These are phyloP conservation scores for Rhizomucor miehei DNA, from an alignment of 371 early-diverging fungal species.

Conservation along the genomic window DNA sequence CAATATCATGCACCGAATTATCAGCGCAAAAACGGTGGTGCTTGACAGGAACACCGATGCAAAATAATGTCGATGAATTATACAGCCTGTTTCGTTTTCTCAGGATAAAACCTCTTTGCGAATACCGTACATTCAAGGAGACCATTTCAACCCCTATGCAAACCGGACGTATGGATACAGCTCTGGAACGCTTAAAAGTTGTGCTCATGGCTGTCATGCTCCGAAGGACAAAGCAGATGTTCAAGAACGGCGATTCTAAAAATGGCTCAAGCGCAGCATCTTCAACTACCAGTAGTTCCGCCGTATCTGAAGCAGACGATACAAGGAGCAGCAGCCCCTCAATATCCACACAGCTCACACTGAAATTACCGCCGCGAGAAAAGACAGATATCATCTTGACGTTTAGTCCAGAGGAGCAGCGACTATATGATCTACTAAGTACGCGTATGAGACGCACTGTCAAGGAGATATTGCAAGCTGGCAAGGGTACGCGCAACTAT, in stretches of 20 bases:
- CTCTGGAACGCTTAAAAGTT: constrained; percentile 58
- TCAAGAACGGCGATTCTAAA: constrained; percentile 5
- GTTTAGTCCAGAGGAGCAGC: constrained; percentile 57
- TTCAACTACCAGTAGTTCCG: background rate
- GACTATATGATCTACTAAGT: constrained; percentile 60
- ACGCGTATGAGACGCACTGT: constrained; percentile 42
- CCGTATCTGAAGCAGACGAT: background rate
- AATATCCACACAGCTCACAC: constrained; percentile 30
- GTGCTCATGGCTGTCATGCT: constrained; percentile 67
- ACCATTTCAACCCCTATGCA: constrained; percentile 55
- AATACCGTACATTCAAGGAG: constrained; percentile 50
- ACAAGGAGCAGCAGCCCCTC: constrained; percentile 3
- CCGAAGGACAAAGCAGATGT: constrained; percentile 65
- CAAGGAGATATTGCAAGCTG: constrained; percentile 32
- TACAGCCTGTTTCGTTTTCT: constrained; percentile 83
- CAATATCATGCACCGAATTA: constrained; percentile 59
- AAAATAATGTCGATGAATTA: constrained; percentile 88
- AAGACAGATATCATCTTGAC: constrained; percentile 47
- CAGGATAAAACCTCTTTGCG: constrained; percentile 59
- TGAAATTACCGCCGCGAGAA: constrained; percentile 61
- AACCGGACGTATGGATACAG: constrained; percentile 23
- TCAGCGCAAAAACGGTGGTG: constrained; percentile 75
- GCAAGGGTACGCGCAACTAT: constrained; percentile 50
- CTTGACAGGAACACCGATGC: constrained; percentile 80
- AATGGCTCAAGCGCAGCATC: no score